phyloP scores from a whole-genome alignment of 129 eudicot species.

The Solidago caesia region DNA sequence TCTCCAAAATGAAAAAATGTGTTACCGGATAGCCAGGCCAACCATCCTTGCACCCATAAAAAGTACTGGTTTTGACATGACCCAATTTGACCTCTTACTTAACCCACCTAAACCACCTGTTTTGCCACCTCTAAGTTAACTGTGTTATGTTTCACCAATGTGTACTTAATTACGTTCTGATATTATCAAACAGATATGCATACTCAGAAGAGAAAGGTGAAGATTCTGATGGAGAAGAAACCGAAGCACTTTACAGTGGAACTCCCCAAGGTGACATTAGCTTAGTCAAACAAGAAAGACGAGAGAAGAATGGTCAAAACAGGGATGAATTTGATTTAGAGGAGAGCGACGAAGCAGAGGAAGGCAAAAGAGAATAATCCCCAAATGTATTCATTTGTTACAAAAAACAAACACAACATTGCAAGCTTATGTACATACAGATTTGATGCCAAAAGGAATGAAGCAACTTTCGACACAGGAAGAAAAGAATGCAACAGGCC shows the following conservation, averaged over 20 bases:
- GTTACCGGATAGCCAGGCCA: no score
- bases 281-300: slow-evolving; percentile 65
- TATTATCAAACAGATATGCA: slow-evolving; percentile 57
- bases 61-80: background rate
- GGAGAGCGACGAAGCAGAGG: slow-evolving; percentile 52
- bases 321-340: slow-evolving; percentile 37
- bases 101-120: background rate
- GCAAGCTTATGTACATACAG: slow-evolving; percentile 45
- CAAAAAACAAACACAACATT: slow-evolving; percentile 27
- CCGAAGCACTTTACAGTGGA: slow-evolving; percentile 61
- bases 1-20: no score
- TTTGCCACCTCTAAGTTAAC: background rate
- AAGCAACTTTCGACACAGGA: slow-evolving; percentile 19
- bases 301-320: slow-evolving; percentile 38
- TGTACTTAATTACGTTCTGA: background rate
- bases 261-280: slow-evolving; percentile 64
- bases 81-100: background rate
- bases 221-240: slow-evolving; percentile 76
- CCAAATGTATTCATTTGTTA: slow-evolving; percentile 32
- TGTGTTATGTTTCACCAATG: background rate
- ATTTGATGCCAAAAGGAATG: slow-evolving; percentile 28
- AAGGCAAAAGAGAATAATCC: slow-evolving; percentile 56
- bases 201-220: slow-evolving; percentile 70
- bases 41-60: no score
- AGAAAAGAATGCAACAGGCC: slow-evolving; percentile 19